Percentiles rank a stretch among this genome's conserved stretches.
These are phyloP conservation scores for Malus asiatica DNA, from an alignment of 306 rosid species.

Conservation along the genomic window DNA sequence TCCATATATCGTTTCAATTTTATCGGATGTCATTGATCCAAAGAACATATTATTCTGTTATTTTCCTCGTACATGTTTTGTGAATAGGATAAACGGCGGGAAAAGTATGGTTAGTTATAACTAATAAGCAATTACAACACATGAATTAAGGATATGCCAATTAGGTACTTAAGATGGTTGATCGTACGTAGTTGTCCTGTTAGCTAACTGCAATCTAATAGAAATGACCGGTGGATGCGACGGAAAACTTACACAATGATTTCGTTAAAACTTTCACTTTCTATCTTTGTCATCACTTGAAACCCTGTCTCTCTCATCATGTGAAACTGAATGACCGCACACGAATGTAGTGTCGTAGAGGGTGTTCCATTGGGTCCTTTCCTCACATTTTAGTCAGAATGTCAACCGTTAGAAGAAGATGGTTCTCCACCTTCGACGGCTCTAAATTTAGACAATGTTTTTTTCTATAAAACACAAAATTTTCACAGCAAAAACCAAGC, in stretches of 20 bases:
- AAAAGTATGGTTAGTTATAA: not conserved
- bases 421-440: conserved; percentile 23
- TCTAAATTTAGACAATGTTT: conserved; percentile 22
- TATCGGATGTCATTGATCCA: no score
- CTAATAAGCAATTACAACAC: not conserved
- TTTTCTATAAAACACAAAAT: not conserved
- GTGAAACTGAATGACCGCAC: no score
- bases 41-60: no score
- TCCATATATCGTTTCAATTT: no score
- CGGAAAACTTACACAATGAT: no score
- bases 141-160: not conserved
- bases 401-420: not conserved
- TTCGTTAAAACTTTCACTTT: no score
- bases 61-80: not conserved
- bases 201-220: not conserved
- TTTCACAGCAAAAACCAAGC: not conserved
- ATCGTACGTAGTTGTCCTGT: not conserved
- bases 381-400: not conserved
- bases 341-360: not conserved
- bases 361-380: no score
- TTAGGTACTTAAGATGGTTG: not conserved
- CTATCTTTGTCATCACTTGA: no score
- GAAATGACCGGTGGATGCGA: not conserved
- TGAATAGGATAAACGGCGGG: not conserved
- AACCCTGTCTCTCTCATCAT: no score